Base-by-base conservation (phyloP, 2,329 filamentous ascomycete species). In the Gliomastix tumulicola region DNA sequence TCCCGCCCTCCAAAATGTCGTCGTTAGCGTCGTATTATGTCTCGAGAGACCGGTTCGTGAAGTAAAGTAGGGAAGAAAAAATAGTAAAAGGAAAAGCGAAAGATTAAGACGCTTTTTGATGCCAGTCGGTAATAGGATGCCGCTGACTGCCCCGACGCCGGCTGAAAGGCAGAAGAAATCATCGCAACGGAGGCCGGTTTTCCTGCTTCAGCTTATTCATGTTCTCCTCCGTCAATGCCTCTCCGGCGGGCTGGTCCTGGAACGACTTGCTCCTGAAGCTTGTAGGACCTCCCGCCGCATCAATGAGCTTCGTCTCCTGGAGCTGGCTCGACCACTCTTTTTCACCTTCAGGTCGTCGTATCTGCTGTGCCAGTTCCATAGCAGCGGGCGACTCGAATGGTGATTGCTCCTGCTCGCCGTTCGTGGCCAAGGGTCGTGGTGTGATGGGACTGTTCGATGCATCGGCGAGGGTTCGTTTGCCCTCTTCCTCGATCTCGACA, bases 211-310 rank as follows among this genome's bases (percentile, higher is more conserved):
- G 46, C 41, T 58, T 69, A 23, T 65, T 69, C 32, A 76, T 55
- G 44, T 76, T 76, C 47, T 71, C 71, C 42, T 72, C 66, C 2
- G 72, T 76, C 42, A 76, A 46, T 6, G 63, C 63, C 37, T 73
- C 66, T 4, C 63, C 62, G 7, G 47, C 39, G 19, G 49, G 41
- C 27, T n/a, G 30, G 2, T 58, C 61, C 9, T 63, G 53, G 20
- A 58, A 57, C 7, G 56, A 57, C 21, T 50, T 57, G 13, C 48
- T 50, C n/a, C 56, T 45, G 31, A 55, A 53, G 19, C 44, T 51
- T 6, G 54, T 44, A 18, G 57, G 51, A 4, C 59, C 59, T 5
- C 66, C 65, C 1, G 65, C 66, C 3, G 66, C 66, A 32, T 63
- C 66, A 35, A 70, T 63, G 31, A 70, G 48, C 45, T 69, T 70